Evolutionary conservation across 2,329 filamentous ascomycete species (phyloP).

Genomic region (Aspergillus vadensis): DNA sequence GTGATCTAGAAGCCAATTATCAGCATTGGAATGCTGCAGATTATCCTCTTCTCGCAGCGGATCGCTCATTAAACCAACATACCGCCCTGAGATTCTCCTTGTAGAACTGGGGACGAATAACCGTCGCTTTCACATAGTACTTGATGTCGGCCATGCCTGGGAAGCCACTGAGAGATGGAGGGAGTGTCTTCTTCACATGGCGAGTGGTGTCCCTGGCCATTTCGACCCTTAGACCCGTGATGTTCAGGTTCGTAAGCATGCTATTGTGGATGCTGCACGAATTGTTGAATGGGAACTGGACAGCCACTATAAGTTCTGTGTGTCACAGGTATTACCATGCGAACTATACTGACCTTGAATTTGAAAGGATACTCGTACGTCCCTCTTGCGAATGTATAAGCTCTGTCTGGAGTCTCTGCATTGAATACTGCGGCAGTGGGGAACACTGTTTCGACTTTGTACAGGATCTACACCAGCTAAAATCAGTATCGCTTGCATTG

Average conservation of each 20-base stretch:
- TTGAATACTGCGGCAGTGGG: conserved; percentile 47
- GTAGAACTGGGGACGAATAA: conserved; percentile 83
- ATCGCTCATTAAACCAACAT: conserved; percentile 19
- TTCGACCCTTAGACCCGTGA: conserved; percentile 49
- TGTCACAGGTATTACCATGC: background rate
- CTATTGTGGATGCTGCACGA: conserved; percentile 48
- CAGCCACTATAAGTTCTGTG: background rate
- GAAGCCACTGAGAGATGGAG: conserved; percentile 85
- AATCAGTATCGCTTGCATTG: background rate
- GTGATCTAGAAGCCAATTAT: conserved; percentile 34
- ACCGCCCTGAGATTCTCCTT: conserved; percentile 79
- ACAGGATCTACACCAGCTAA: conserved; percentile 40
- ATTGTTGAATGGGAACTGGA: conserved; percentile 54
- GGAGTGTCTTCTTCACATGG: conserved; percentile 84
- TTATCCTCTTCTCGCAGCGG: background rate
- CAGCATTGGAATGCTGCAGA: background rate
- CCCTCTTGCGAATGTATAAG: conserved; percentile 49
- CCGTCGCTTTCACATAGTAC: conserved; percentile 95
- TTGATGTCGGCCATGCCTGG: conserved; percentile 84
- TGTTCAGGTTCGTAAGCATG: conserved; percentile 49
- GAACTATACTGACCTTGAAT: conserved; percentile 45
- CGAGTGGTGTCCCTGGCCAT: conserved; percentile 47
- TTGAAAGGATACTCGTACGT: conserved; percentile 52
- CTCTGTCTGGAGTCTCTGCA: conserved; percentile 34
- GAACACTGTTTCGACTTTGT: conserved; percentile 51